Evolutionary conservation across 257 asterid species (phyloP).

Genomic region (Solanum ahanhuiri): DNA sequence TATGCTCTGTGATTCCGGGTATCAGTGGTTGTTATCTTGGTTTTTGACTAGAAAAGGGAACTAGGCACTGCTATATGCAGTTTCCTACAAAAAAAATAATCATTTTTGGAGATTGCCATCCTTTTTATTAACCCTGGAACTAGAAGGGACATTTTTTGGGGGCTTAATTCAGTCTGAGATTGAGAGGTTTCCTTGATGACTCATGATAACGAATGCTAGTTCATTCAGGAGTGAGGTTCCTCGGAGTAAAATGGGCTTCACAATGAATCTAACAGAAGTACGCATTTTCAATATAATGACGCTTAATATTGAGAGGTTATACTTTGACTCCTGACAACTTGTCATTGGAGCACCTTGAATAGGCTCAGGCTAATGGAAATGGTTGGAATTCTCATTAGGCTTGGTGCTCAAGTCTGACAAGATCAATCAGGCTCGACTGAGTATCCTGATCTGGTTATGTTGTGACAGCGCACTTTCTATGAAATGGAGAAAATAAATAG

Average conservation of each 20-base stretch:
- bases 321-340: background rate
- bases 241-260: background rate
- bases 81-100: background rate
- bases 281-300: background rate
- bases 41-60: background rate
- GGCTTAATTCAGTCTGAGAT: background rate
- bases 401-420: background rate
- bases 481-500: background rate
- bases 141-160: background rate
- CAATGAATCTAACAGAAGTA: background rate
- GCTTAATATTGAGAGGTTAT: background rate
- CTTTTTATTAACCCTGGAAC: background rate
- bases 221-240: background rate
- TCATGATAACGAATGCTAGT: background rate
- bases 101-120: background rate
- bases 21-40: background rate
- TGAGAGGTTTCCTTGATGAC: background rate
- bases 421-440: background rate
- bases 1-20: background rate
- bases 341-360: background rate
- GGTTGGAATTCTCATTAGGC: background rate
- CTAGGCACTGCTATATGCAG: background rate
- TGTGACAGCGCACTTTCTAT: background rate
- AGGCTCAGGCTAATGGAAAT: background rate
- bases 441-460: background rate